Evolutionary conservation across 352 stramenopile genomes (phyloP), one percentile per base, ranked within the genome.

Genomic region (Globisporangium splendens): DNA sequence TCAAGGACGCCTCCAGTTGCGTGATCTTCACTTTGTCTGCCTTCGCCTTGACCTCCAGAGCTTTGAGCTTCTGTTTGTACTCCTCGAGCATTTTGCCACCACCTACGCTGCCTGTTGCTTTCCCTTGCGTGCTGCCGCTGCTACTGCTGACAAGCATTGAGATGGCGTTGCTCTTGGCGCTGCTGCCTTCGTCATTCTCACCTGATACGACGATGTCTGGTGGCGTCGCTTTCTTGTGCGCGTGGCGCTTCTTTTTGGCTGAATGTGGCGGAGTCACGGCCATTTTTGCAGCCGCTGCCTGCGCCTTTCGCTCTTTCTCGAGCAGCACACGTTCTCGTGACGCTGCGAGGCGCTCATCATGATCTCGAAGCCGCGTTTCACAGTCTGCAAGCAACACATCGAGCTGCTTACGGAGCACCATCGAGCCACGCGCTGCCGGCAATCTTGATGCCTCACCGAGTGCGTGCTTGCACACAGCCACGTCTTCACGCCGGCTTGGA

Each of bases 21-120:
- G 77, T 83, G 63, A 94, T 89, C 63, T 83, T 86, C 3, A 91
- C 75, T 2, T 69, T 66, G 56, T 93, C 83, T 0, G 68, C 77
- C 62, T 91, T 93, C 20, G 69, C 67, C 41, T 86, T 86, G 21
- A 65, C 54, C 59, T 93, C 83, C 6, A 91, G 50, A 3, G 73
- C 61, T 46, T 87, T 88, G n/a, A 93, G 65, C 56, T 89, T 93
- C 43, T 91, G 79, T 53, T 86, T 87, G 44, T 68, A 64, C 21
- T 93, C 83, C 20, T 91, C 78, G 15, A 81, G 18, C 4, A 61
- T 71, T 47, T 75, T 86, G 15, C 63, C 51, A 13, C 43, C 62
- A 8, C 31, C 50, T 15, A 2, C 56, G 28, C 5, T 35, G 28
- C 28, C 5, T 35, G 28, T 8, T 35, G 28, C 28, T 35, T 35